Base-by-base conservation (phyloP, 192 early-diverging fungal genomes). In the Funneliformis mosseae region DNA sequence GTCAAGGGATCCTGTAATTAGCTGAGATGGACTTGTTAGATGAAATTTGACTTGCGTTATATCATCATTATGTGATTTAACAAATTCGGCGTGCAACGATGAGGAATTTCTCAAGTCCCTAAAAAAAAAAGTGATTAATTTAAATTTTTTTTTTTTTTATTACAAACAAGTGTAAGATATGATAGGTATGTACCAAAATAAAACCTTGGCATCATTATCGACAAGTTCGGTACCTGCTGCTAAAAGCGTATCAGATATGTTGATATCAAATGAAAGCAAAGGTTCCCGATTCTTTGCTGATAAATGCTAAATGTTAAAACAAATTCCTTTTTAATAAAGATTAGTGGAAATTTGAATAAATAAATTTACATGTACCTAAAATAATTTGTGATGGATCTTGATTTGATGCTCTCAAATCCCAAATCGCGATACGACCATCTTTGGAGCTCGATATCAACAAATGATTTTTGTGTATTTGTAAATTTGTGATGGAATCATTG, bases 21-120 rank as follows among this genome's bases (percentile, higher is more conserved):
- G 75, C n/a, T 86, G 87, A 12, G 81, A 77, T 5, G 87, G 66
- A 21, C 81, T 81, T 39, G 69, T 84, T 28, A 90, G 90, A 64
- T 92, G 90, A 83, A 91, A 94, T 70, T 92, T 87, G 46, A 94
- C 84, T 83, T 94, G 90, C 8, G 93, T 93, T n/a, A 95, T 85
- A 72, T 94, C 93, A 71, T 95, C 93, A 45, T 86, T 89, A 74
- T 94, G 92, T 9, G 92, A 94, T 73, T 93, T 90, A n/a, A 82
- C 83, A 67, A 89, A 93, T 41, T 83, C 80, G 9, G 80, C 79
- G 5, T 84, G 27, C 12, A 87, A n/a, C 3, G 80, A 60, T 3
- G 81, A 69, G 5, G 81, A 60, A 41, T 84, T 83, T 67, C 82
- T 78, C 60, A 83, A 59, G 42, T 83, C 85, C 78, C 78, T 79